phyloP scores from a whole-genome alignment of 441 rosid species.

The Gossypium armourianum region DNA sequence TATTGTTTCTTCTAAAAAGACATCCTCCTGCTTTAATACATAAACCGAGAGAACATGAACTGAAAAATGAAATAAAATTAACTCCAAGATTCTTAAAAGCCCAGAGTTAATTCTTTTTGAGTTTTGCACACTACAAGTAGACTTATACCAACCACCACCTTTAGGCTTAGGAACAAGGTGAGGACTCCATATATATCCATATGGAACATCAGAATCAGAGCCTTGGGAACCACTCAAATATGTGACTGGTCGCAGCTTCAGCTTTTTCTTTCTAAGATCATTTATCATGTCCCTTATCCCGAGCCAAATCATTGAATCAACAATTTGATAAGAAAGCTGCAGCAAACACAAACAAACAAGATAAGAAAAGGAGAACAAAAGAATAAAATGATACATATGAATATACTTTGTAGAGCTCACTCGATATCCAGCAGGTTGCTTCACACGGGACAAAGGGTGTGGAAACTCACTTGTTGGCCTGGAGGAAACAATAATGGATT shows the following conservation, averaged over 20 bases:
- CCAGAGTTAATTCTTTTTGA: not conserved
- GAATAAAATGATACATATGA: not conserved
- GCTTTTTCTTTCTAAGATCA: constrained; percentile 79
- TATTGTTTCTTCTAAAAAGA: not conserved
- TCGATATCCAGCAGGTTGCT: constrained; percentile 92
- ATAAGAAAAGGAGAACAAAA: constrained; percentile 9
- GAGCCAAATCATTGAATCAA: constrained; percentile 93
- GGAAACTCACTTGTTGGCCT: constrained; percentile 98
- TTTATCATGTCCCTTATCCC: constrained; percentile 94
- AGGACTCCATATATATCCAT: constrained; percentile 99
- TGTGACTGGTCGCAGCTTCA: constrained; percentile 91
- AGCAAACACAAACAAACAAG: constrained; percentile 11
- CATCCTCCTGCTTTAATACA: not conserved
- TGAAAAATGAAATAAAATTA: not conserved
- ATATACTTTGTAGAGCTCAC: constrained; percentile 34
- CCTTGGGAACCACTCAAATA: constrained; percentile 95
- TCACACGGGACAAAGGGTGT: constrained; percentile 95
- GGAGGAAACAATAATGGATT: constrained; percentile 23
- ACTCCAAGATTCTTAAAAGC: not conserved
- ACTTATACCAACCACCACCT: constrained; percentile 38
- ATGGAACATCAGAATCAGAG: constrained; percentile 66
- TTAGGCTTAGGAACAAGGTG: constrained; percentile 97
- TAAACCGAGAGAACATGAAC: not conserved
- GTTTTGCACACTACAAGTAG: constrained; percentile 7
- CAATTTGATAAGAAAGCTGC: constrained; percentile 94